Evolutionary conservation across 768 basidiomycete species (phyloP).

Genomic region (Pleurotus sapidus): DNA sequence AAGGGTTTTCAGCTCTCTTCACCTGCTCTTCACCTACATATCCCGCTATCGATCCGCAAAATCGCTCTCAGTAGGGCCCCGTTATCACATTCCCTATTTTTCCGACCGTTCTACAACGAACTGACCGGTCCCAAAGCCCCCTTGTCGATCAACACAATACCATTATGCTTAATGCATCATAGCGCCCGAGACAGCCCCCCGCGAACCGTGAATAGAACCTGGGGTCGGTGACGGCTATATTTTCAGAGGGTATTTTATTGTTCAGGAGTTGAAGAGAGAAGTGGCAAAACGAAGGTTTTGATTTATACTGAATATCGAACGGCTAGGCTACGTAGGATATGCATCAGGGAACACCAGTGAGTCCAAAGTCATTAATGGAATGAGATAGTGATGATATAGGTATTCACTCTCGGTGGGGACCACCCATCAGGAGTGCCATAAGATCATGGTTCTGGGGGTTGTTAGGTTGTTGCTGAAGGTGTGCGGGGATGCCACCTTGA

Average conservation of each 20-base stretch:
- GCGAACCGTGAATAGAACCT: no score
- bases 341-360: slow-evolving; percentile 3
- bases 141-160: background rate
- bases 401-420: slow-evolving; percentile 60
- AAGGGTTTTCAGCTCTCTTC: background rate
- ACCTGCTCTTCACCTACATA: background rate
- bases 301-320: slow-evolving; percentile 5
- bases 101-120: slow-evolving; percentile 1
- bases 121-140: background rate
- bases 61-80: background rate
- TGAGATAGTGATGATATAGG: slow-evolving; percentile 3
- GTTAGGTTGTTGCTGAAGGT: slow-evolving; percentile 58
- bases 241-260: no score
- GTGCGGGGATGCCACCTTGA: slow-evolving; percentile 44
- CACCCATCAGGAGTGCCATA: slow-evolving; percentile 83
- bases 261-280: no score
- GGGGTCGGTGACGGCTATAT: no score
- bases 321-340: slow-evolving; percentile 4
- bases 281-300: background rate
- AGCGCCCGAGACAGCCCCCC: no score
- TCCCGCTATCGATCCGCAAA: no score
- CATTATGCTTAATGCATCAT: background rate
- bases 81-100: slow-evolving; percentile 1
- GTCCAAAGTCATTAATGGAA: slow-evolving; percentile 2
- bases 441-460: slow-evolving; percentile 68